phyloP scores from a whole-genome alignment of 2,329 filamentous ascomycete genomes.

The Fusarium nisikadoi region DNA sequence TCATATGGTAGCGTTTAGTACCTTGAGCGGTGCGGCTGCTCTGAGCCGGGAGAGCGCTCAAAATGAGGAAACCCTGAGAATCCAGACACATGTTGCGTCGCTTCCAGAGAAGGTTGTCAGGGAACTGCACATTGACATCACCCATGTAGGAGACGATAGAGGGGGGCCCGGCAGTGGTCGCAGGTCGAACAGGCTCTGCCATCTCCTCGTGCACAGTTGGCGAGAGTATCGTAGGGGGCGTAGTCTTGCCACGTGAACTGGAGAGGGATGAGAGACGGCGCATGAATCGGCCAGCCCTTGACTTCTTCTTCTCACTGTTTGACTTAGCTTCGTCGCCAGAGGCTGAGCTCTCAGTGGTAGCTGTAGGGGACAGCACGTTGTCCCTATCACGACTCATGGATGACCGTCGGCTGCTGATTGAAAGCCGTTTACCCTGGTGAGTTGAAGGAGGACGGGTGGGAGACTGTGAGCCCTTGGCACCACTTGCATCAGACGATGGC shows the following conservation, averaged over 20 bases:
- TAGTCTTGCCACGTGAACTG: constrained; percentile 57
- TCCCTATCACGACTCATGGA: constrained; percentile 59
- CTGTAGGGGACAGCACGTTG: constrained; percentile 53
- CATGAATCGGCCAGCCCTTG: constrained; percentile 67
- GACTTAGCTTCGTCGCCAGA: constrained; percentile 61
- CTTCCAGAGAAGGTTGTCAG: constrained; percentile 96
- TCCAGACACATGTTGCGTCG: constrained; percentile 89
- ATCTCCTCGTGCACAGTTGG: constrained; percentile 63
- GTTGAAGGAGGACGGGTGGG: constrained; percentile 61
- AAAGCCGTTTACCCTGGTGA: constrained; percentile 65
- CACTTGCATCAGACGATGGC: constrained; percentile 55
- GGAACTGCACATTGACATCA: constrained; percentile 96
- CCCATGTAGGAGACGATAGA: constrained; percentile 76
- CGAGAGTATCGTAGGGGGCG: constrained; percentile 56
- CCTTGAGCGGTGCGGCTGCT: constrained; percentile 57
- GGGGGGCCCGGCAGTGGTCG: constrained; percentile 47
- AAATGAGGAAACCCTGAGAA: constrained; percentile 81
- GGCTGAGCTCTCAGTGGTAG: constrained; percentile 56
- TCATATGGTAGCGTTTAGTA: constrained; percentile 84
- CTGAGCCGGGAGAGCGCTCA: constrained; percentile 71
- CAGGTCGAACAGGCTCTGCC: constrained; percentile 40
- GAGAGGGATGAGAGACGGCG: constrained; percentile 67
- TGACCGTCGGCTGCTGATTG: constrained; percentile 70
- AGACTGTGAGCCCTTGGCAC: constrained; percentile 51
- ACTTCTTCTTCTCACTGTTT: constrained; percentile 59